Percentiles rank a stretch among this genome's conserved stretches.
Evolutionary conservation across 1,284 basidiomycete species (phyloP).

Genomic region (Mixia osmundae): DNA sequence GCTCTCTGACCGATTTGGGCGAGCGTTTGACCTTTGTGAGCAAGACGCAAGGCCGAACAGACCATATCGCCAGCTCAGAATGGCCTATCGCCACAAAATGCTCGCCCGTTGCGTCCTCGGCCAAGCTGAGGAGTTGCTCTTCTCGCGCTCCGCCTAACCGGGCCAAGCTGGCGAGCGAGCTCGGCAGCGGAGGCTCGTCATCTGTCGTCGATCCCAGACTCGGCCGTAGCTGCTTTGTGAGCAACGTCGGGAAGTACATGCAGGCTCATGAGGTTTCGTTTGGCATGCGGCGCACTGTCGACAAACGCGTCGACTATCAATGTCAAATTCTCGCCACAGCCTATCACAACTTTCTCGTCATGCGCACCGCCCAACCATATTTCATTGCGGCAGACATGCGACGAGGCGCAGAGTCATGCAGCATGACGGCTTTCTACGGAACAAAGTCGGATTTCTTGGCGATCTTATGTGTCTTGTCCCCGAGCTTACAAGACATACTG

Average conservation of each 20-base stretch:
- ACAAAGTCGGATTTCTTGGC: no score
- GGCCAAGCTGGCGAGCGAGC: constrained; percentile 9
- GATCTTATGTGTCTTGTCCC: no score
- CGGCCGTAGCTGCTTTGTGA: constrained; percentile 5
- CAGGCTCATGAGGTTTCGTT: no score
- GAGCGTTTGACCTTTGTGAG: constrained; percentile 10
- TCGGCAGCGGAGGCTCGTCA: constrained; percentile 7
- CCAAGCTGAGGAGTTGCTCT: constrained; percentile 6
- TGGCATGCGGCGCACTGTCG: no score
- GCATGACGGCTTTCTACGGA: no score
- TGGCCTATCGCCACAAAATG: constrained; percentile 6
- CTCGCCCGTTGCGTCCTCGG: constrained; percentile 2
- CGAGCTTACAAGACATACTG: no score
- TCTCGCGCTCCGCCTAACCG: constrained; percentile 9
- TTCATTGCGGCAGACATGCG: no score
- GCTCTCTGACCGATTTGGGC: constrained; percentile 4
- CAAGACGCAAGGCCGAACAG: constrained; percentile 5
- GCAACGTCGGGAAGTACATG: neutral
- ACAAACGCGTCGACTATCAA: no score
- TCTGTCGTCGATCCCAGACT: constrained; percentile 7
- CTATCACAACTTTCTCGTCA: no score
- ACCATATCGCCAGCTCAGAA: constrained; percentile 8
- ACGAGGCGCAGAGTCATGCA: no score
- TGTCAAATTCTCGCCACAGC: no score
- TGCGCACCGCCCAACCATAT: no score